Base-by-base conservation (phyloP, 257 asterid species). In the Plectranthus barbatus region DNA sequence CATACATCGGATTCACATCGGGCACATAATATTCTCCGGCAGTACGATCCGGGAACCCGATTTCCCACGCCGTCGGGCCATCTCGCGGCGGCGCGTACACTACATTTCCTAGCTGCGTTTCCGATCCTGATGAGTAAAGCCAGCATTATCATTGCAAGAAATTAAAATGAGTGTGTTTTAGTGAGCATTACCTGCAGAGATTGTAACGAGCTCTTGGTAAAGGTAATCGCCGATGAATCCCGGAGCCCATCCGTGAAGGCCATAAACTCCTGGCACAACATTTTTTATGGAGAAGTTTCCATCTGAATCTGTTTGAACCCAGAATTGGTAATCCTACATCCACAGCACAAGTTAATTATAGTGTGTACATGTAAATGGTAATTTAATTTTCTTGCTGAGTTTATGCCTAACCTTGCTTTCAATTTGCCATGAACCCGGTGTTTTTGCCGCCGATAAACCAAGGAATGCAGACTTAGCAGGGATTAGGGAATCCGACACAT, bases 221-320 rank as follows among this genome's bases (percentile, higher is more conserved):
- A 82, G 73, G 52, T 79, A 82, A 69, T 82, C 83, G 1, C 81
- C 88, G n/a, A 76, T 33, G 53, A 79, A 69, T 45, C 88, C 88
- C 15, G 81, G 81, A 42, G 79, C 85, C 74, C 78, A 82, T 17
- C 85, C 88, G 46, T 79, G 88, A 60, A 82, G 73, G 13, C 75
- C 59, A 46, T 79, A 82, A 2, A 44, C 71, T 52, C 88, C 85
- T 0, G 88, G 83, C 31, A 77, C 19, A 13, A 74, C 74, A 52
- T 82, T 79, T 60, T 69, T 66, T 34, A 79, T 77, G 4, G 40
- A 69, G 49, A 82, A 82, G 55, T 74, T 74, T 67, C 83, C 88
- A 4, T 74, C 71, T 56, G 37, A 54, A 64, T 77, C 88, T 46
- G 88, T 74, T 44, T 82, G 68, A 17, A 64, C 29, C 83, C 85